These are phyloP conservation scores for Gracilaria gracilis DNA, from an alignment of 23 red algal species.

Conservation along the genomic window DNA sequence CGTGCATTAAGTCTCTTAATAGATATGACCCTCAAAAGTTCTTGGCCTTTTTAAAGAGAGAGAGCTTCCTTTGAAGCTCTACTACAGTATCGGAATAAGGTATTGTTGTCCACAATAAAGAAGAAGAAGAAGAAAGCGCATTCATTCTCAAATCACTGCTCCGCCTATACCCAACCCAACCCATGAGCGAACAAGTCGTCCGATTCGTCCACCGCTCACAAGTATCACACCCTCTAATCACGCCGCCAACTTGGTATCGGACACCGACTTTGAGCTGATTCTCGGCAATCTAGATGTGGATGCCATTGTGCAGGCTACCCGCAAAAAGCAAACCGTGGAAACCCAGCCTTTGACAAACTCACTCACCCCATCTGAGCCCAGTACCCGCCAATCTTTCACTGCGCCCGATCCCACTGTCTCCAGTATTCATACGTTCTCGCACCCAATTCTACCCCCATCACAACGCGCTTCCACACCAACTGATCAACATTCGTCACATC, in stretches of 20 bases:
- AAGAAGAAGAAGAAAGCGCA: not conserved
- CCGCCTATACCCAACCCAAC: not conserved
- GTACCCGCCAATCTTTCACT: not conserved
- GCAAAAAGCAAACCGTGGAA: not conserved
- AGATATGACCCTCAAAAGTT: too few relatives aligned
- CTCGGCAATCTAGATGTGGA: constrained; percentile 50
- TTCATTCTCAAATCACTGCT: not conserved
- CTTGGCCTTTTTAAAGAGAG: too few relatives aligned
- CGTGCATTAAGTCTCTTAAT: too few relatives aligned
- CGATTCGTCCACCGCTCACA: not conserved
- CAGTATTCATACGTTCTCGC: too few relatives aligned
- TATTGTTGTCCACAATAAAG: too few relatives aligned
- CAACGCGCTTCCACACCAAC: too few relatives aligned
- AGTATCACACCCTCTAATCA: not conserved
- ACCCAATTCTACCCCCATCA: too few relatives aligned
- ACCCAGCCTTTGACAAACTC: not conserved
- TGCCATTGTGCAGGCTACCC: constrained; percentile 47
- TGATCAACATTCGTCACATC: not conserved
- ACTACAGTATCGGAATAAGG: too few relatives aligned
- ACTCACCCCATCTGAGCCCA: not conserved
- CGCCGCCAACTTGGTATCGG: not conserved
- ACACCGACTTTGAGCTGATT: constrained; percentile 9
- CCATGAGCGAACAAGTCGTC: too few relatives aligned
- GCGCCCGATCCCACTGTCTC: too few relatives aligned
- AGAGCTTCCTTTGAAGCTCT: too few relatives aligned